These are phyloP conservation scores for Paracorniculantispora psalliotae DNA, from an alignment of 2,329 filamentous ascomycete genomes.

Conservation along the genomic window DNA sequence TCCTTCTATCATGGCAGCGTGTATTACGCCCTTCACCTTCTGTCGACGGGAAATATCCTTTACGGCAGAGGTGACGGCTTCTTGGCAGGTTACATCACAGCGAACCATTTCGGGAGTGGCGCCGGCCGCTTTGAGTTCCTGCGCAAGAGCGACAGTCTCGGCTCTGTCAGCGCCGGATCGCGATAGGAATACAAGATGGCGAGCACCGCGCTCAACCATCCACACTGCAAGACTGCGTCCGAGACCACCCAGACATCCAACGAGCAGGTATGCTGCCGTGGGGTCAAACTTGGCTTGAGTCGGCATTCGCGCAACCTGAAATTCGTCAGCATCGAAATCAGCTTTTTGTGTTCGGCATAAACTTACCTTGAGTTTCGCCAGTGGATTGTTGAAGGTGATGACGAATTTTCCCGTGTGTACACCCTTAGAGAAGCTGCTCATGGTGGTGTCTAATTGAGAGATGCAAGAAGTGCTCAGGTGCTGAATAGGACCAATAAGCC, in stretches of 20 bases:
- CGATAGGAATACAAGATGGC: slow-evolving; percentile 25
- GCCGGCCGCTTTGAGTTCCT: slow-evolving; percentile 18
- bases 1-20: slow-evolving; percentile 39
- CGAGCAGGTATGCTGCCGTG: slow-evolving; percentile 23
- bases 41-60: slow-evolving; percentile 5
- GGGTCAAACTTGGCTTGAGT: slow-evolving; percentile 5
- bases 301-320: slow-evolving; percentile 17
- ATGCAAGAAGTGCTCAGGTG: slow-evolving; percentile 16
- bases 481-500: slow-evolving; percentile 20
- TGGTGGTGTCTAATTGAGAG: slow-evolving; percentile 24
- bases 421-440: slow-evolving; percentile 32
- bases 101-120: slow-evolving; percentile 19
- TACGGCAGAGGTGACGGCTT: slow-evolving; percentile 21
- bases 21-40: slow-evolving; percentile 29
- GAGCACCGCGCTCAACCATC: slow-evolving; percentile 22
- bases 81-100: slow-evolving; percentile 26
- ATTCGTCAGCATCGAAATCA: too few relatives aligned
- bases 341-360: too few relatives aligned
- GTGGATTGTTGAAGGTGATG: slow-evolving; percentile 17
- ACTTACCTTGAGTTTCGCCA: slow-evolving; percentile 19
- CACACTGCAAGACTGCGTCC: slow-evolving; percentile 22
- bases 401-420: slow-evolving; percentile 35
- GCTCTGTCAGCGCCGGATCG: slow-evolving; percentile 21
- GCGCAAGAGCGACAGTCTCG: slow-evolving; percentile 15
- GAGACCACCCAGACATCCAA: slow-evolving; percentile 25